Base-by-base conservation (phyloP, 371 early-diverging fungal species). In the Caulochytrium protostelioides region DNA sequence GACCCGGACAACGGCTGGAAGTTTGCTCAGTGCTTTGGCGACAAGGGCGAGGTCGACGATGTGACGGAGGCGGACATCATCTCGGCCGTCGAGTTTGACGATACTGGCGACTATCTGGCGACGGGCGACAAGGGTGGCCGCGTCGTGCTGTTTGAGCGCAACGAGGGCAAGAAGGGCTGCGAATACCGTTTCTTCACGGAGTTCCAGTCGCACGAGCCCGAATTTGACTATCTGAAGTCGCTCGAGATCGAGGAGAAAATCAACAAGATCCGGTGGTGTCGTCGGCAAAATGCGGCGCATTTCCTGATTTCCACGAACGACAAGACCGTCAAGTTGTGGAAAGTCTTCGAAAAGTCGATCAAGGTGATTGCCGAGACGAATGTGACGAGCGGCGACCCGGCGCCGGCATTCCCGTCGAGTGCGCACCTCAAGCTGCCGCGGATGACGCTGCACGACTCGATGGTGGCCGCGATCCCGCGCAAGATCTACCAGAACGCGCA, bases 231-330 rank as follows among this genome's bases (percentile, higher is more conserved):
- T 55, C 71, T 98, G 37, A 95, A 97, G 66, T 86, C 85, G 66
- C 70, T 95, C 54, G 97, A 97, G 53, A 95, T 98, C 39, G 89
- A 94, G 54, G 98, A 98, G 49, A 94, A 95, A 57, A 95, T 99
- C 57, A 94, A 94, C 59, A 83, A 92, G 51, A 94, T 99, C 50
- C 81, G 89, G 42, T 90, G 94, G 87, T 82, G 87, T 58, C 76
- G 72, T 48, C 72, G 85, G 28, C 81, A 81, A 48, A 92, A 89
- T 54, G 72, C 86, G 24, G 81, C 89, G 15, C 91, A 90, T 46
- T 97, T 89, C 55, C 57, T 97, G 50, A 64, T 97, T 29, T 87
- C 94, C 6, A 91, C 97, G 16, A 97, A 94, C 54, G 97, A 95
- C 57, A 94, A 92, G 52, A 94, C 95, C 18, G 84, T 97, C 65